These are phyloP conservation scores for Suillus variegatus DNA, from an alignment of 768 basidiomycete genomes.

Conservation along the genomic window DNA sequence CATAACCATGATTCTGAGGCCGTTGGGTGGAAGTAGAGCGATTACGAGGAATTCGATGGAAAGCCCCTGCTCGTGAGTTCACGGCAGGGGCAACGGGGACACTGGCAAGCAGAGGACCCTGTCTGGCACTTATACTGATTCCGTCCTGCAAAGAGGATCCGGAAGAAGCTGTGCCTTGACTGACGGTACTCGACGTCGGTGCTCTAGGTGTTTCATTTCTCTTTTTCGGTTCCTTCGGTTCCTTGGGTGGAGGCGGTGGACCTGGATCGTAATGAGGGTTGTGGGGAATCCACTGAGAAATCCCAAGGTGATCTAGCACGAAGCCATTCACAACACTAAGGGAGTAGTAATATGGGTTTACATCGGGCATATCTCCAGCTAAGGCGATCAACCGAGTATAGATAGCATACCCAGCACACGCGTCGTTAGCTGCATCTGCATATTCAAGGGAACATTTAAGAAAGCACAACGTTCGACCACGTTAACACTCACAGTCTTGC, in stretches of 20 bases:
- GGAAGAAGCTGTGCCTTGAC: neutral
- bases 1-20: neutral
- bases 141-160: neutral
- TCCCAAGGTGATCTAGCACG: conserved; percentile 40
- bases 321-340: conserved; percentile 55
- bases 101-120: neutral
- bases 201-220: neutral
- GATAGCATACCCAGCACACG: conserved; percentile 60
- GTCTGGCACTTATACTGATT: neutral
- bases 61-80: neutral
- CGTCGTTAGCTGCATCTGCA: conserved; percentile 73
- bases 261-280: conserved; percentile 78
- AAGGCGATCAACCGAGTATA: conserved; percentile 49
- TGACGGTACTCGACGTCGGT: neutral
- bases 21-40: neutral
- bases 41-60: neutral
- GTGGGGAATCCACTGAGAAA: conserved; percentile 48
- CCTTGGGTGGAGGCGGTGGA: conserved; percentile 55
- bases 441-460: conserved; percentile 4
- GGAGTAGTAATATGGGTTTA: conserved; percentile 46
- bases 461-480: neutral
- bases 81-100: neutral
- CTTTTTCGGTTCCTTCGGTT: conserved; percentile 29
- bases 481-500: conserved; percentile 55
- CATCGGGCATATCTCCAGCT: conserved; percentile 38